These are phyloP conservation scores for Pharus latifolius DNA, from an alignment of 176 grass and related monocot genomes.

Conservation along the genomic window DNA sequence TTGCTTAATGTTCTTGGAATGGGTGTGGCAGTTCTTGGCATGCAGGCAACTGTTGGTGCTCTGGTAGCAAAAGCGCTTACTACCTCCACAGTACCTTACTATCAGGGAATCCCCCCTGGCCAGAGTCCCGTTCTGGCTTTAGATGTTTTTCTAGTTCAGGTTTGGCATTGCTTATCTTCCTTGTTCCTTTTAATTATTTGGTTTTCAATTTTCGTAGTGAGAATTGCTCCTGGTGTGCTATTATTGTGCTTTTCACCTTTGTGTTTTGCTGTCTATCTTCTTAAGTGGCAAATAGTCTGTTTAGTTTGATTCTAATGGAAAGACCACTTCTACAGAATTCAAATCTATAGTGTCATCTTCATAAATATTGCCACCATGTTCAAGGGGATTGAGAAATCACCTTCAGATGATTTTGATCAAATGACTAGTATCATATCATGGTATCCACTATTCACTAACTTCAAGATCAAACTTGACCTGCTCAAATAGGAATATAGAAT, in stretches of 20 bases:
- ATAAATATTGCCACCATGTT: neutral
- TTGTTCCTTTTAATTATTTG: neutral
- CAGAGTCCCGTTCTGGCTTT: conserved; percentile 80
- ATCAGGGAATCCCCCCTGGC: conserved; percentile 66
- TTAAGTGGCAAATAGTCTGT: neutral
- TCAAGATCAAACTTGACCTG: neutral
- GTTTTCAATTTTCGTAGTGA: neutral
- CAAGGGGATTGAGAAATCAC: neutral
- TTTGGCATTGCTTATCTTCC: neutral
- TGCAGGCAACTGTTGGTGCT: conserved; percentile 77
- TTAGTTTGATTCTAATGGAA: neutral
- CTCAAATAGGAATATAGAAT: neutral
- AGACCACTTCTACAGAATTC: neutral
- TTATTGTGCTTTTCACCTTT: neutral
- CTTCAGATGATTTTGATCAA: neutral
- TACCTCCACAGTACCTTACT: conserved; percentile 60
- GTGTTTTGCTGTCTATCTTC: too few relatives aligned
- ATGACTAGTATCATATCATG: neutral
- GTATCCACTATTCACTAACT: neutral
- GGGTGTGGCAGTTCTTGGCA: conserved; percentile 75
- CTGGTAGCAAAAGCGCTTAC: conserved; percentile 82
- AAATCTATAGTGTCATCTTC: neutral
- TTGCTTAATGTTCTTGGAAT: conserved; percentile 75
- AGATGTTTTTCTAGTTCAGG: conserved; percentile 89
- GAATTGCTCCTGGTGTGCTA: neutral